Conservation (phyloP, 345 rosid genomes). For the Anastatica hierochuntica region DNA sequence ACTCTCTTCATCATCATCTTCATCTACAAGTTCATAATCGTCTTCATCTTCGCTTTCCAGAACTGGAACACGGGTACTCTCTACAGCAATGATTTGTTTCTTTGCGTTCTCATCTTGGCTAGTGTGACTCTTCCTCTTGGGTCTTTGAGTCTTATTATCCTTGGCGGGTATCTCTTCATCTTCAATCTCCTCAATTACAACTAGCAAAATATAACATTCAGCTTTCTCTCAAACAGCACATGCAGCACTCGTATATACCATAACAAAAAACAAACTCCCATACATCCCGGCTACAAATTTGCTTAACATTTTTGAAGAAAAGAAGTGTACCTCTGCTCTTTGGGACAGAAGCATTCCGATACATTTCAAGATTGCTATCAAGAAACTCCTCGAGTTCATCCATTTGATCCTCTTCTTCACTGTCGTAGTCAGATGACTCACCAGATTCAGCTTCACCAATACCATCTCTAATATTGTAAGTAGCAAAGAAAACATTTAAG, state of each 20-base stretch:
- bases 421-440: conserved; percentile 53
- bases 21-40: too few relatives aligned
- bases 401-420: conserved; percentile 50
- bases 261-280: neutral
- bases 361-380: conserved; percentile 36
- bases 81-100: conserved; percentile 33
- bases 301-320: too few relatives aligned
- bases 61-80: too few relatives aligned
- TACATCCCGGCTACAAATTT: too few relatives aligned
- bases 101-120: conserved; percentile 27
- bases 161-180: conserved; percentile 53
- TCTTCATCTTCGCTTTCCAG: conserved; percentile 21
- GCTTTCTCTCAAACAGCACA: neutral
- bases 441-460: conserved; percentile 48
- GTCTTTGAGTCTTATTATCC: conserved; percentile 32
- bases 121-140: conserved; percentile 35
- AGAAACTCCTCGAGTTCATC: conserved; percentile 30
- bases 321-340: conserved; percentile 66
- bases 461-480: conserved; percentile 48
- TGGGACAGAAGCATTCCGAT: conserved; percentile 30
- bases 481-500: conserved; percentile 29
- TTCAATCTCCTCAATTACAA: conserved; percentile 83
- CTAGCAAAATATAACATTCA: conserved; percentile 23
- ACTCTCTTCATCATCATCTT: too few relatives aligned
- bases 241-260: too few relatives aligned